Evolutionary conservation across 73 alveolate species (phyloP).

Genomic region (Paramecium octaurelia): DNA sequence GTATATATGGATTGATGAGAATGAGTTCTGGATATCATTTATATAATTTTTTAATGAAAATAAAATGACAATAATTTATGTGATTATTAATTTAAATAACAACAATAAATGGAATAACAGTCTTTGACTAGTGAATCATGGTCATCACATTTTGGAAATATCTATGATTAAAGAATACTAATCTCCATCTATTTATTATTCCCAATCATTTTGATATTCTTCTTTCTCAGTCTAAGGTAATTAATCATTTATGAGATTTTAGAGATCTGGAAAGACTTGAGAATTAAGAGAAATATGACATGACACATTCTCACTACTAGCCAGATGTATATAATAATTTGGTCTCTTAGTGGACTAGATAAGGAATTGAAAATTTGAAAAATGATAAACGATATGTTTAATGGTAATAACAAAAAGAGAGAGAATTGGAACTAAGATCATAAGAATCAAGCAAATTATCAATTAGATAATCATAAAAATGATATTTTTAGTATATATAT

Average conservation of each 20-base stretch:
- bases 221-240: not conserved
- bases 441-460: not conserved
- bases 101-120: not conserved
- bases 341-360: not conserved
- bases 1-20: not conserved
- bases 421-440: not conserved
- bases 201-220: not conserved
- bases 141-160: not conserved
- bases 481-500: not conserved
- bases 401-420: not conserved
- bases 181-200: not conserved
- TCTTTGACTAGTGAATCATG: not conserved
- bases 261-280: not conserved
- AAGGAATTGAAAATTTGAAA: not conserved
- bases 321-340: not conserved
- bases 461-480: not conserved
- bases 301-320: not conserved
- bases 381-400: not conserved
- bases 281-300: not conserved
- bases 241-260: not conserved
- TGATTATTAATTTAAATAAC: not conserved
- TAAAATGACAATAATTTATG: constrained; percentile 1
- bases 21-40: not conserved
- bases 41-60: not conserved
- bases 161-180: not conserved